A percentile compares a stretch with the other conserved stretches of the same genome.
Conservation (phyloP, 805 yeast species). For the Wickerhamomyces xylosicus region DNA sequence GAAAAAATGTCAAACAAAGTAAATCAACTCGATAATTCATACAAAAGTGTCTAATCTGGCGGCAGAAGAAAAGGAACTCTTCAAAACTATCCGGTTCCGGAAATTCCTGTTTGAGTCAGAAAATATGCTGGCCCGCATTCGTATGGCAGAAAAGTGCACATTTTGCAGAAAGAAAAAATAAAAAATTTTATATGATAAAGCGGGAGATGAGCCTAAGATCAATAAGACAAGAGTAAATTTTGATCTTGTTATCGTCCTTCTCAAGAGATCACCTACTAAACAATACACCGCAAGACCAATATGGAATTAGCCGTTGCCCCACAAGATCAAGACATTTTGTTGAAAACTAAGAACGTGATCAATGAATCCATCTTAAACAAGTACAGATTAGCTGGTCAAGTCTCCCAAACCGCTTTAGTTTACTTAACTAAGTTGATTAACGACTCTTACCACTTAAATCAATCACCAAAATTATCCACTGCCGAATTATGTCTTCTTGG, state of each 20-base stretch:
- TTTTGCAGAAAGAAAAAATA: background rate
- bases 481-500: constrained; percentile 76
- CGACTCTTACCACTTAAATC: constrained; percentile 56
- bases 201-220: constrained; percentile 8
- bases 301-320: constrained; percentile 74
- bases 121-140: background rate
- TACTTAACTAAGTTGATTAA: constrained; percentile 60
- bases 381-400: constrained; percentile 83
- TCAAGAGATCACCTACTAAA: background rate
- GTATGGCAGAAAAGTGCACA: background rate
- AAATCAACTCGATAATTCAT: too few species aligned
- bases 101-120: too few species aligned
- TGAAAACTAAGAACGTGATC: constrained; percentile 64
- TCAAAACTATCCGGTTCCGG: too few species aligned
- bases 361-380: constrained; percentile 57
- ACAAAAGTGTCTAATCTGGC: too few species aligned
- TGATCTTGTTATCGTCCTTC: background rate
- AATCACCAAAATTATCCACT: constrained; percentile 26
- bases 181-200: constrained; percentile 2
- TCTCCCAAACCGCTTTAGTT: constrained; percentile 71
- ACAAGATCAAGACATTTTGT: constrained; percentile 61
- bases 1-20: too few species aligned
- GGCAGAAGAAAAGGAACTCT: too few species aligned
- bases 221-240: background rate
- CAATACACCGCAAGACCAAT: background rate